Percentiles rank a stretch among this genome's conserved stretches.
Evolutionary conservation across 2,329 filamentous ascomycete genomes (phyloP).

Genomic region (Neofusicoccum parvum): DNA sequence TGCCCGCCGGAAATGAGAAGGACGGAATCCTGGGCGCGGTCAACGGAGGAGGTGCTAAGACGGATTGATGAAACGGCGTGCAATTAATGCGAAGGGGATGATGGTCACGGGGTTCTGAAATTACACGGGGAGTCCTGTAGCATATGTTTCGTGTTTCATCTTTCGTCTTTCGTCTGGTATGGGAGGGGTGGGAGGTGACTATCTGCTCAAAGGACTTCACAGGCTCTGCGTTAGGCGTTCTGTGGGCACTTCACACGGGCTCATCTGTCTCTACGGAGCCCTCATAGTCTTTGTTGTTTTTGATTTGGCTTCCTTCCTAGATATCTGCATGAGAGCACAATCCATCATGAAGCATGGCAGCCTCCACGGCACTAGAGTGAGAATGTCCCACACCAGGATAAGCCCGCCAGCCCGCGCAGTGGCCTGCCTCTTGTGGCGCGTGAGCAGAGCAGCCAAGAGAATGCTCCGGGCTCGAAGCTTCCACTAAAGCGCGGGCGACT

Average conservation of each 20-base stretch:
- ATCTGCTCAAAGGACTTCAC: background rate
- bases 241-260: background rate
- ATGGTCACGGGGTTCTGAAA: background rate
- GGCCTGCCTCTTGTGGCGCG: background rate
- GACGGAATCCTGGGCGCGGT: constrained; percentile 60
- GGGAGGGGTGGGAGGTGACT: constrained; percentile 1
- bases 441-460: background rate
- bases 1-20: constrained; percentile 59
- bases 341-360: background rate
- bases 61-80: constrained; percentile 30
- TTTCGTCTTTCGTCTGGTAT: constrained; percentile 11
- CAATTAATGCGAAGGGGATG: background rate
- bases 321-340: constrained; percentile 8
- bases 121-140: background rate
- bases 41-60: constrained; percentile 25
- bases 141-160: constrained; percentile 6
- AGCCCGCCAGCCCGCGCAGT: background rate
- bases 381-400: background rate
- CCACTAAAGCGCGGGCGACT: background rate
- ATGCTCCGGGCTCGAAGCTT: background rate
- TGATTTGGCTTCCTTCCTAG: background rate
- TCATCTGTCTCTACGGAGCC: background rate
- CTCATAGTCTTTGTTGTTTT: background rate
- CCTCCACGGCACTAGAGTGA: background rate
- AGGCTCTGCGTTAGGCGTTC: constrained; percentile 9